Conservation (phyloP, 1,284 basidiomycete genomes). For the Schizophyllum amplum region DNA sequence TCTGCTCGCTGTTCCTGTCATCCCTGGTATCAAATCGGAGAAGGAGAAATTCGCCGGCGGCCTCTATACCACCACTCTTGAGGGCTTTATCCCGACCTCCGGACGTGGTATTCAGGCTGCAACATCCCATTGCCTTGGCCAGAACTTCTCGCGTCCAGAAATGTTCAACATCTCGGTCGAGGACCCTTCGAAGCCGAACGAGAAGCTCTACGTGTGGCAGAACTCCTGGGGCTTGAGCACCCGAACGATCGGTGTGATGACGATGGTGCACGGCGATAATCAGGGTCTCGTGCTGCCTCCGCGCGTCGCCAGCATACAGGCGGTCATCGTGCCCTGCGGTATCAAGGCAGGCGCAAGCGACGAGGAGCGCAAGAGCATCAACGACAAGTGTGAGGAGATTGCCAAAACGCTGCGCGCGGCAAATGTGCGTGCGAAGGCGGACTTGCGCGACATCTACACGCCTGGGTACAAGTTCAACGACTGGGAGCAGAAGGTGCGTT, state of each 20-base stretch:
- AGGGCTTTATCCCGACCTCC: conserved; percentile 96
- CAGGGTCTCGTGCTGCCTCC: conserved; percentile 95
- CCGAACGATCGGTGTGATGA: conserved; percentile 97
- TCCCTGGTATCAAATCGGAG: conserved; percentile 95
- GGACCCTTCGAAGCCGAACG: conserved; percentile 72
- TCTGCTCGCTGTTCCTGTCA: conserved; percentile 93
- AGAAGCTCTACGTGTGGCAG: conserved; percentile 90
- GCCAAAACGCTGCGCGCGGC: conserved; percentile 63
- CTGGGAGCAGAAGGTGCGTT: conserved; percentile 89
- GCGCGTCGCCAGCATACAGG: conserved; percentile 89
- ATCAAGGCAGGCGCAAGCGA: conserved; percentile 79
- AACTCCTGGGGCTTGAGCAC: conserved; percentile 99
- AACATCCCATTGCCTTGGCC: conserved; percentile 97
- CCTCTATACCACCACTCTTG: conserved; percentile 96
- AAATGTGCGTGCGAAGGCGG: conserved; percentile 83
- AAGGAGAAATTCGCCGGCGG: conserved; percentile 99
- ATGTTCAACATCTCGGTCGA: conserved; percentile 99
- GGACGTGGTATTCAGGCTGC: conserved; percentile 97
- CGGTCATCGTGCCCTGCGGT: conserved; percentile 89
- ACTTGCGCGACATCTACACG: conserved; percentile 92
- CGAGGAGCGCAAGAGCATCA: conserved; percentile 65
- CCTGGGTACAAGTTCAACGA: conserved; percentile 99
- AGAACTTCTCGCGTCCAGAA: conserved; percentile 92
- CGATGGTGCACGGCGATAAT: conserved; percentile 99
- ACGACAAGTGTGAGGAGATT: conserved; percentile 71